Conservation (phyloP, 371 early-diverging fungal genomes). For the Haplosporangium sp. region DNA sequence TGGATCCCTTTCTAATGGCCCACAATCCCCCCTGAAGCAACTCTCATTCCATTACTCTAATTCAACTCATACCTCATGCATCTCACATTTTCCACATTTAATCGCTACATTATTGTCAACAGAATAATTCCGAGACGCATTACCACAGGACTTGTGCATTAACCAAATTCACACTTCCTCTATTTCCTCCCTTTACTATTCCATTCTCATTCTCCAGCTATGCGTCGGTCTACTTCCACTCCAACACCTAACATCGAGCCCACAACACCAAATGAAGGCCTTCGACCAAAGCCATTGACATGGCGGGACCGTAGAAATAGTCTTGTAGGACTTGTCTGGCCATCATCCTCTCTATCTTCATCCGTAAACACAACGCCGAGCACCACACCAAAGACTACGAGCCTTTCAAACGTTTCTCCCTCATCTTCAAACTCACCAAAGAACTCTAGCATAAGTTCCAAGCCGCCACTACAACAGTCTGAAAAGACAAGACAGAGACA, state of each 20-base stretch:
- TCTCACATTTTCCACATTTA: neutral
- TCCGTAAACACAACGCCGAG: conserved; percentile 25
- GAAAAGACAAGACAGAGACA: conserved; percentile 39
- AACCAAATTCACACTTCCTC: neutral
- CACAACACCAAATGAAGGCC: conserved; percentile 17
- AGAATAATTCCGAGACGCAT: neutral
- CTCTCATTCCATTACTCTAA: neutral
- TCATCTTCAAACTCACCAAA: conserved; percentile 19
- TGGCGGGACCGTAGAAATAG: conserved; percentile 45
- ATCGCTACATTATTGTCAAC: neutral
- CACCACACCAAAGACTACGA: conserved; percentile 26
- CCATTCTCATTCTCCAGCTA: conserved; percentile 6
- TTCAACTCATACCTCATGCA: neutral
- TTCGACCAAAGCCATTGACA: conserved; percentile 38
- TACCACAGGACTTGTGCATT: neutral
- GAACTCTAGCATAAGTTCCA: conserved; percentile 10
- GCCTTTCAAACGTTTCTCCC: conserved; percentile 23
- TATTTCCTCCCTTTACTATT: neutral
- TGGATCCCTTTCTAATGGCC: neutral
- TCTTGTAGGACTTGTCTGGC: conserved; percentile 40
- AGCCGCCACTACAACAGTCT: conserved; percentile 28
- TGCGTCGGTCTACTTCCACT: conserved; percentile 52
- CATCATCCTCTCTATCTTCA: conserved; percentile 34
- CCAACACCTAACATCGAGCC: conserved; percentile 20
- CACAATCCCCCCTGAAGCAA: neutral